These are phyloP conservation scores for Oryza meyeriana DNA, from an alignment of 176 grass and related monocot species.

Conservation along the genomic window DNA sequence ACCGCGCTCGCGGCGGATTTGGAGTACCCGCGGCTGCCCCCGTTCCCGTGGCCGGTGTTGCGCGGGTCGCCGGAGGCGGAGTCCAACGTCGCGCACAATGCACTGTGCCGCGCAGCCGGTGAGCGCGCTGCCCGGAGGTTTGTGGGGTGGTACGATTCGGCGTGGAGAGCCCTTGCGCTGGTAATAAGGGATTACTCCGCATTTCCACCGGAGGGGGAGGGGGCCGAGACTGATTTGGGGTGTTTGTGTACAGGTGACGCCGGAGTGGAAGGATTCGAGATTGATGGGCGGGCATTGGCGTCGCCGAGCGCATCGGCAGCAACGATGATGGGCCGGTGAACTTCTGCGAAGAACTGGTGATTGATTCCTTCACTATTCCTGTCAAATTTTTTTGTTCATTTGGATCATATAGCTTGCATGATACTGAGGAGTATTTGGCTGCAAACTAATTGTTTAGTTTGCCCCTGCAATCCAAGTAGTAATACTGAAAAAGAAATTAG, in stretches of 20 bases:
- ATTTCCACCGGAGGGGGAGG: conserved; percentile 31
- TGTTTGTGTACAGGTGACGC: not conserved
- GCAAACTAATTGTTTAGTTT: conserved; percentile 29
- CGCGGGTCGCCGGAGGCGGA: conserved; percentile 40
- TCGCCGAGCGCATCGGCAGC: conserved; percentile 37
- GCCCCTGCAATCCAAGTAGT: conserved; percentile 22
- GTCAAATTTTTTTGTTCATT: conserved; percentile 23
- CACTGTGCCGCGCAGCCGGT: conserved; percentile 43
- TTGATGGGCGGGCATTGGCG: conserved; percentile 40
- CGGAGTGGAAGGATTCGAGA: conserved; percentile 25
- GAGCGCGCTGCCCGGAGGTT: conserved; percentile 40
- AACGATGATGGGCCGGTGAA: not conserved
- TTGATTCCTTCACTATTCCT: conserved; percentile 19
- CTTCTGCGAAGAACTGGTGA: conserved; percentile 17
- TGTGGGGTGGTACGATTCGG: conserved; percentile 40
- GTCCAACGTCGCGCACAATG: conserved; percentile 52
- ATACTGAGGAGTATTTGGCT: conserved; percentile 18
- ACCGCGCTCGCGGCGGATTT: too few species aligned
- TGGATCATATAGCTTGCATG: conserved; percentile 25
- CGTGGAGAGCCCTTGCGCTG: not conserved
- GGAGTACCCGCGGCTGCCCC: conserved; percentile 45
- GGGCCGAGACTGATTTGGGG: not conserved
- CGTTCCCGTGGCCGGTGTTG: not conserved
- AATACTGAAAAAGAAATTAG: not conserved
- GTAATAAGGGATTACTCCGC: conserved; percentile 67